phyloP scores from a whole-genome alignment of 768 basidiomycete genomes.

The Serendipita sp. region DNA sequence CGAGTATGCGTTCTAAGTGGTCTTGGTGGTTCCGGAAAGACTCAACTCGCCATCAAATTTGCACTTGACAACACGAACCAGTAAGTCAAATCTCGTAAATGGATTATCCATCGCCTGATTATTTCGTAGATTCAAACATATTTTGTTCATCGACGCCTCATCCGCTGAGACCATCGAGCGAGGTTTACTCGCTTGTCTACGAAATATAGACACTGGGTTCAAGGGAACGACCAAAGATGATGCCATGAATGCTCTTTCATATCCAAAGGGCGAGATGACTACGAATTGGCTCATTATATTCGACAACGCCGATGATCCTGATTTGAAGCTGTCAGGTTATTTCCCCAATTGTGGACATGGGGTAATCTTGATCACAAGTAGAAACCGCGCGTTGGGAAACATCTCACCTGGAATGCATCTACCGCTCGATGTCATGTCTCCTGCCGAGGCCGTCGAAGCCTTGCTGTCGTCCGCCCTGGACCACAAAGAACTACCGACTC shows the following conservation, averaged over 20 bases:
- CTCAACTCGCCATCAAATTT: background rate
- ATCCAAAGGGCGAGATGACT: background rate
- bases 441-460: background rate
- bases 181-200: background rate
- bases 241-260: background rate
- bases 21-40: background rate
- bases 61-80: background rate
- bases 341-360: background rate
- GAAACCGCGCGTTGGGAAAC: background rate
- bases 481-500: background rate
- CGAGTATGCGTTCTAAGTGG: background rate
- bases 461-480: background rate
- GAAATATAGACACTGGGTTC: background rate
- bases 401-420: background rate
- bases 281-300: background rate
- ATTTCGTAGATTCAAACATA: background rate
- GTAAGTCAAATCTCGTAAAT: background rate
- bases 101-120: background rate
- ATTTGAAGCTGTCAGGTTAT: background rate
- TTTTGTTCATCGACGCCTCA: background rate
- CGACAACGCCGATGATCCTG: conserved; percentile 1
- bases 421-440: conserved; percentile 3
- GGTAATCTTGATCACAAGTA: background rate
- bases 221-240: background rate
- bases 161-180: background rate